Base-by-base conservation (phyloP, 768 basidiomycete genomes). In the Phylloporus rhodoxanthus region DNA sequence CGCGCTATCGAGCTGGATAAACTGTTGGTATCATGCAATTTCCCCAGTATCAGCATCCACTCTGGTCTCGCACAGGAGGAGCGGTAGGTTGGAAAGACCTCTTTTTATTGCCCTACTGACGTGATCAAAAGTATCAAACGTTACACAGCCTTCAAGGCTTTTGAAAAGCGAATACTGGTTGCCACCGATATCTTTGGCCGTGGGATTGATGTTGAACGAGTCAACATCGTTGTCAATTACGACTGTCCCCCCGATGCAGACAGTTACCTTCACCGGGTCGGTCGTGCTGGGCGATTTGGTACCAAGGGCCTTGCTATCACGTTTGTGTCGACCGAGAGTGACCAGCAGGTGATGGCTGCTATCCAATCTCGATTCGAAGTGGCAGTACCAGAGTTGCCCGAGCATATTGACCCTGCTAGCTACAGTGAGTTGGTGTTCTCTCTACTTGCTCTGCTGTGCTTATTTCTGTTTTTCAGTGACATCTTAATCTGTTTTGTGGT, bases 201-300 rank as follows among this genome's bases (percentile, higher is more conserved):
- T 68, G 96, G 95, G 57, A 99, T 99, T 57, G 96, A 99, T 73
- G 95, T 99, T 19, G 96, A 99, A 68, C 92, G 96, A 53, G 96
- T 99, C 60, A 99, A 99, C 72, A 97, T 98, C 51, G 96, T 99
- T 44, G 81, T 99, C 74, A 99, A 99, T 71, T 99, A 99, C 66
- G 96, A 99, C 63, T 92, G 88, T 54, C 93, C 96, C 34, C 82
- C 87, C 33, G 96, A 99, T 61, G 95, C 96, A 19, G 96, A 99
- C 72, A 94, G 90, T 54, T 99, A 99, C 68, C 79, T 99, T 39
- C 96, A 99, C 69, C 88, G 96, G 70, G 96, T 99, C 52, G 96
- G 92, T 57, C 95, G 96, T 75, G 96, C 96, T 57, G 96, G 96
- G 57, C 91, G 96, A 54, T 99, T 99, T 70, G 96, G 96, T 57